Evolutionary conservation across 768 basidiomycete species (phyloP).

Genomic region (Rubroboletus pulcherrimus): DNA sequence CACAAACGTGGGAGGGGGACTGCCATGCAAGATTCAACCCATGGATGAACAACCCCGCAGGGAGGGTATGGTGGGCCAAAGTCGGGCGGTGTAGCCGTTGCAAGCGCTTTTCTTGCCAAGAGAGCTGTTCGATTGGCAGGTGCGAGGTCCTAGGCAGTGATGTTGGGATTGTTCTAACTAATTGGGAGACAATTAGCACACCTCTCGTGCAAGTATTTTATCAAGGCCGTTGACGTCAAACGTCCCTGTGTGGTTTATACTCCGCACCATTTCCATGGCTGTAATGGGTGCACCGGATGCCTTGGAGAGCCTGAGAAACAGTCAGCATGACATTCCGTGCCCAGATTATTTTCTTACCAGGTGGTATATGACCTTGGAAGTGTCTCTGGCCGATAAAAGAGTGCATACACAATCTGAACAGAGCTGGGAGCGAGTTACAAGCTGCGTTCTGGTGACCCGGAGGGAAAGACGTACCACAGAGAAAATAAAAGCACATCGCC

Average conservation of each 20-base stretch:
- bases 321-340: not conserved
- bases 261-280: conserved; percentile 57
- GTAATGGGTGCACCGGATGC: conserved; percentile 62
- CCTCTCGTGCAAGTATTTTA: conserved; percentile 45
- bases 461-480: conserved; percentile 47
- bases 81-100: conserved; percentile 32
- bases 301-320: conserved; percentile 57
- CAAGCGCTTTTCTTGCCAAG: conserved; percentile 39
- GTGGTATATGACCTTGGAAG: conserved; percentile 70
- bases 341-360: conserved; percentile 48
- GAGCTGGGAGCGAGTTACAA: conserved; percentile 42
- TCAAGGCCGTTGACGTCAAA: conserved; percentile 60
- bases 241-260: conserved; percentile 53
- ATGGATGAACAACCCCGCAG: conserved; percentile 79
- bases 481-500: conserved; percentile 83
- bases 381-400: conserved; percentile 76
- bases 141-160: conserved; percentile 48
- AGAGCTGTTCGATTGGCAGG: conserved; percentile 48
- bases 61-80: conserved; percentile 52
- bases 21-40: conserved; percentile 46
- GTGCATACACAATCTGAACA: conserved; percentile 82
- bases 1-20: conserved; percentile 60
- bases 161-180: not conserved
- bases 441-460: not conserved
- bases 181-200: conserved; percentile 25